Base-by-base conservation (phyloP, 2,329 filamentous ascomycete species). In the Ophiostoma piceae region DNA sequence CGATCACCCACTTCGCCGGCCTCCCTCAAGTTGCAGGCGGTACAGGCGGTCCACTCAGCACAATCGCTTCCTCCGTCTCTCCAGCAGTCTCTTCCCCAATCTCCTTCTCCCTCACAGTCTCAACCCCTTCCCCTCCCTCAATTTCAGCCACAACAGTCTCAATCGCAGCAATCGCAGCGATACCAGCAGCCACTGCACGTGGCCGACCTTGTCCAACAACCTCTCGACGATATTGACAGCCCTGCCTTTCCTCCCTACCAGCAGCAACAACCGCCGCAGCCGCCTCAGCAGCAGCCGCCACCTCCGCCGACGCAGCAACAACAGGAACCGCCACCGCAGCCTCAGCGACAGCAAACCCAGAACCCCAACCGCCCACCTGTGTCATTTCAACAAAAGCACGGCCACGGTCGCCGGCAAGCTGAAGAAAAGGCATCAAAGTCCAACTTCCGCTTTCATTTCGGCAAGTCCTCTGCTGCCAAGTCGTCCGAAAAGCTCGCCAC, bases 361-460 rank as follows among this genome's bases (percentile, higher is more conserved):
- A 65, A 68, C 76, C 22, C 65, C 37, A 66, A 66, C 35, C 65
- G 65, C 9, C 65, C 65, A 47, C 65, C 65, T 8, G 65, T 66
- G 12, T 66, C 76, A 67, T 76, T 76, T 73, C 70, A 72, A 68
- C 75, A 73, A 66, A 72, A 70, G 70, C 73, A 77, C 67, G 66
- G 71, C 71, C 68, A 71, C 71, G 71, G 75, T 67, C 69, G 67
- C 64, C 71, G 72, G 70, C 75, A 77, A 73, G 81, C 80, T 74
- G 79, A 77, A 73, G 79, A 78, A 68, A 83, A 81, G 74, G 73
- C 79, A n/a, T 79, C 81, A 71, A 84, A 82, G 75, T 80, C 81
- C 74, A 80, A 81, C 73, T 84, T 85, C 77, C 79, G 80, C 70
- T 84, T 84, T 74, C 81, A 83, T 75, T 84, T 85, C 76, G 80